A percentile compares a stretch with the other conserved stretches of the same genome.
These are phyloP conservation scores for Botrytis paeoniae DNA, from an alignment of 2,329 filamentous ascomycete genomes.

Conservation along the genomic window DNA sequence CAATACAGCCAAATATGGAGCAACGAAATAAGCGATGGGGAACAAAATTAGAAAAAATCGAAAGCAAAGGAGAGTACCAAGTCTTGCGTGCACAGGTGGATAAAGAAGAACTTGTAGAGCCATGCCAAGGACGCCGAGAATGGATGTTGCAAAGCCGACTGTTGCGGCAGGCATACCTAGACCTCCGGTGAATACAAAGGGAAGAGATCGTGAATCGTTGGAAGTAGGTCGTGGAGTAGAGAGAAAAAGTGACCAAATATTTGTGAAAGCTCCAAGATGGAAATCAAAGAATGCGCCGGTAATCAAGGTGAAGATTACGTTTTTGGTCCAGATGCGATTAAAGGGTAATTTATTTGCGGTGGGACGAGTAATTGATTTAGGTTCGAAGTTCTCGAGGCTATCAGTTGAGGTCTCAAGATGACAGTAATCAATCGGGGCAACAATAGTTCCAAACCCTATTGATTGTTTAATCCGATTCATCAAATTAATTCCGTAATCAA, in stretches of 20 bases:
- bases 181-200: conserved; percentile 55
- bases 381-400: conserved; percentile 2
- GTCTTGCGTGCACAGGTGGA: conserved; percentile 58
- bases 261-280: conserved; percentile 48
- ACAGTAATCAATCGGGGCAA: conserved; percentile 23
- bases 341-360: conserved; percentile 24
- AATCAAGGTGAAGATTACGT: conserved; percentile 47
- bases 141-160: conserved; percentile 66
- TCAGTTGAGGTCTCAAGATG: conserved; percentile 16
- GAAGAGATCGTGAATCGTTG: conserved; percentile 25
- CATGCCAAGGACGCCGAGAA: conserved; percentile 67
- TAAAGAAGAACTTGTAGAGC: conserved; percentile 67
- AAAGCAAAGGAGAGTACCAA: conserved; percentile 67
- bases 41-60: conserved; percentile 64
- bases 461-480: conserved; percentile 17
- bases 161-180: conserved; percentile 63
- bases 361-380: conserved; percentile 2
- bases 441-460: background rate
- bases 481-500: conserved; percentile 12
- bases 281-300: conserved; percentile 45
- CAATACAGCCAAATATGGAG: conserved; percentile 61
- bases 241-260: conserved; percentile 58
- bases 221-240: conserved; percentile 50
- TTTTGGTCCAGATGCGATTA: conserved; percentile 25
- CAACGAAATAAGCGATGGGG: conserved; percentile 63